These are phyloP conservation scores for Phytophthora niederhauseri DNA, from an alignment of 352 stramenopile species.

Conservation along the genomic window DNA sequence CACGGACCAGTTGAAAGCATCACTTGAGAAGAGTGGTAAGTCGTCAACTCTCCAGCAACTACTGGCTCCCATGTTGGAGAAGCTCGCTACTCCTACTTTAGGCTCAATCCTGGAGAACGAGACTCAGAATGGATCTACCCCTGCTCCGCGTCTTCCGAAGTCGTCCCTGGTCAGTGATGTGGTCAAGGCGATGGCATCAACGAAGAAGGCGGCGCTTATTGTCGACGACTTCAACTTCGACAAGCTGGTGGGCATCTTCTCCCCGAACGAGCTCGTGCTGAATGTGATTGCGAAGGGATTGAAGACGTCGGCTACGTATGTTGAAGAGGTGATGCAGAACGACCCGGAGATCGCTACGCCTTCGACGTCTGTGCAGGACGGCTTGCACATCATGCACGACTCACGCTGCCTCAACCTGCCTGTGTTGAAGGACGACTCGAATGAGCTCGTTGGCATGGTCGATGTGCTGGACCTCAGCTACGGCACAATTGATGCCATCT, in stretches of 20 bases:
- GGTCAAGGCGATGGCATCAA: conserved; percentile 74
- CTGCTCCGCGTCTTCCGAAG: conserved; percentile 81
- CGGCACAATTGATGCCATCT: conserved; percentile 89
- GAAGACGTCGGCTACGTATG: conserved; percentile 85
- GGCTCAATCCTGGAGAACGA: conserved; percentile 89
- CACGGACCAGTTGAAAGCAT: conserved; percentile 85
- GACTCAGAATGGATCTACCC: conserved; percentile 40
- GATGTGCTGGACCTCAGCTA: conserved; percentile 89
- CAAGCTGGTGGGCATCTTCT: conserved; percentile 95
- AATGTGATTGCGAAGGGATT: conserved; percentile 95
- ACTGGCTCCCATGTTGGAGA: conserved; percentile 82
- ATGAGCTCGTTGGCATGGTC: conserved; percentile 79
- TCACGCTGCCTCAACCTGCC: conserved; percentile 84
- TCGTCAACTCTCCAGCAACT: conserved; percentile 82
- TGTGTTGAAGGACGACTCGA: conserved; percentile 67
- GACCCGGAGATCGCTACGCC: conserved; percentile 81
- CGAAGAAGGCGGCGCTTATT: conserved; percentile 94
- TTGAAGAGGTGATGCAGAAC: conserved; percentile 93
- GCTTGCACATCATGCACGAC: conserved; percentile 91
- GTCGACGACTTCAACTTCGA: conserved; percentile 90
- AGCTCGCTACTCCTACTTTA: conserved; percentile 80
- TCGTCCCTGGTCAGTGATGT: conserved; percentile 85
- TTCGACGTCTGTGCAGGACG: conserved; percentile 78
- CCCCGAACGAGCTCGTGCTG: conserved; percentile 97
- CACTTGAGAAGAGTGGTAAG: conserved; percentile 72